Evolutionary conservation across 306 rosid genomes (phyloP), one percentile per base, ranked within the genome.

Genomic region (Biancaea sappan): DNA sequence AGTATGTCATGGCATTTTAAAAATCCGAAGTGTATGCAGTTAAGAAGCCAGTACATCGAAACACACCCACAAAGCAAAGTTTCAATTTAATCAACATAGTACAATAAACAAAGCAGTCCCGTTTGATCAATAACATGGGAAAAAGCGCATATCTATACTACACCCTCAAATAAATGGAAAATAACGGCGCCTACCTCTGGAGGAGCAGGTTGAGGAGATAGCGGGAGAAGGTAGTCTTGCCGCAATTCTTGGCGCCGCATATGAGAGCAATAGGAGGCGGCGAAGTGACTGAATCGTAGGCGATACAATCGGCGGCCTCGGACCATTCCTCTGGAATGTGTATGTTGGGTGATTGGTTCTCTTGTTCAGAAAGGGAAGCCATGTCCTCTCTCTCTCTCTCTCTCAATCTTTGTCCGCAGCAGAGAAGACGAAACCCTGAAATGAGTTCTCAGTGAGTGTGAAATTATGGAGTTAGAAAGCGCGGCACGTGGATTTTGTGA

Each of bases 151-250:
- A 57, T 56, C 35, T 12, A 13, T 24, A 11, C 26, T 34, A 29
- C 43, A 59, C 12, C 7, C 24, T 8, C 26, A 41, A 40, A 48
- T 66, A 66, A 65, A 16, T 48, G 63, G 32, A 25, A 24, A 46
- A 14, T 8, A 13, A 44, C 40, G 28, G n/a, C 4, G 52, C 16
- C 76, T 43, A 86, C 91, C 91, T 76, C 19, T 60, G 71, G 63
- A 94, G 92, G 37, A 90, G 86, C 31, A 80, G 43, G 56, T 94
- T 94, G 38, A 94, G 83, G 74, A 94, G 95, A 84, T 91, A 43
- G 67, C 96, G 97, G 21, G 98, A 90, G 84, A 94, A 91, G 22
- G 91, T 90, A 72, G 97, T 85, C 60, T 94, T 94, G 56, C 97
- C 98, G 72, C 91, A 82, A 69, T 94, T 94, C 73, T 88, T 91